A percentile compares a stretch with the other conserved stretches of the same genome.
These are phyloP conservation scores for Leccinum griseonigrum DNA, from an alignment of 1,284 basidiomycete genomes.

Conservation along the genomic window DNA sequence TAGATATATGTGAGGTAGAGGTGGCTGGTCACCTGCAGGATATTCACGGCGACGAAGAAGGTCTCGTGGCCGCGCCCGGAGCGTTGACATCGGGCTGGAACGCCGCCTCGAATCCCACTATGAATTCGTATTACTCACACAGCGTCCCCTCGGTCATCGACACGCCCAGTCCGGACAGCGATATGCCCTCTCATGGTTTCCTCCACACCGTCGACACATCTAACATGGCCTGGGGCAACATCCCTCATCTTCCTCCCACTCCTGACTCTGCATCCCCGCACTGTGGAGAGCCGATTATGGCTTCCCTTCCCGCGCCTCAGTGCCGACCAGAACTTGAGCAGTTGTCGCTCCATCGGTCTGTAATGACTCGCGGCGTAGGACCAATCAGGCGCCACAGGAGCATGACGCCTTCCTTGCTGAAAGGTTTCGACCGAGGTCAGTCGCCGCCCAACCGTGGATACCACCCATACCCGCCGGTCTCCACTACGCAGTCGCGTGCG, in stretches of 20 bases:
- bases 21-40: conserved; percentile 55
- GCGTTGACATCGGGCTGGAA: conserved; percentile 18
- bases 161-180: conserved; percentile 19
- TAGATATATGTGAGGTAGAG: conserved; percentile 59
- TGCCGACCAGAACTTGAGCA: conserved; percentile 63
- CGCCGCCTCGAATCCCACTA: conserved; percentile 6
- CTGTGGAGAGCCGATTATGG: conserved; percentile 37
- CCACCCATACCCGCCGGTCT: conserved; percentile 27
- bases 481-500: conserved; percentile 26
- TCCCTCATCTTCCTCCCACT: conserved; percentile 26
- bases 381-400: conserved; percentile 68
- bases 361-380: conserved; percentile 29
- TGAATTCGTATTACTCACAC: conserved; percentile 28
- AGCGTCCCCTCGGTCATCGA: conserved; percentile 13
- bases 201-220: conserved; percentile 25
- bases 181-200: conserved; percentile 24
- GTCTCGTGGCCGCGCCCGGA: conserved; percentile 38
- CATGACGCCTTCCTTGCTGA: conserved; percentile 64
- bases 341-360: conserved; percentile 22
- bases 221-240: conserved; percentile 27
- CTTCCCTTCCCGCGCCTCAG: conserved; percentile 62
- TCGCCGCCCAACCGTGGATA: conserved; percentile 30
- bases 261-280: conserved; percentile 37
- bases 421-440: conserved; percentile 34
- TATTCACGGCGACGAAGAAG: conserved; percentile 60